Base-by-base conservation (phyloP, 176 grass and related monocot species). In the Phoenix dactylifera region DNA sequence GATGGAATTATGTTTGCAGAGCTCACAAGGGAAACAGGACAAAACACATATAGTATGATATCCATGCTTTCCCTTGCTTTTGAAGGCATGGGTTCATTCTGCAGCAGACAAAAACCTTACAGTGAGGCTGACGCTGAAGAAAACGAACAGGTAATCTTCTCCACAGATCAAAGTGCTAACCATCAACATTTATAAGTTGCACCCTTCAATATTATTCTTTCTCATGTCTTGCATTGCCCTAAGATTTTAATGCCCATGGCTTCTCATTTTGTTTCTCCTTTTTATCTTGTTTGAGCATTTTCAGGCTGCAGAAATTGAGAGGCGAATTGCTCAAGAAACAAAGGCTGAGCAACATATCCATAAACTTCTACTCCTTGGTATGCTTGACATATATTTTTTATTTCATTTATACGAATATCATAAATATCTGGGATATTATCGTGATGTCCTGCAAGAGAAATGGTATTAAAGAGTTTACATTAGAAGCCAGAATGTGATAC, bases 341-440 rank as follows among this genome's bases (percentile, higher is more conserved):
- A 97, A 88, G 65, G 84, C 92, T 50, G 92, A 97, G 14, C 87
- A 97, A 32, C 92, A 97, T 75, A 82, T 91, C 74, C 81, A 88
- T 78, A 97, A 90, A 74, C 87, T 97, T 52, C 58, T 91, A 63
- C 84, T 97, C 67, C 93, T 91, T 55, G 93, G 93, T 97, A 91
- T 59, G 67, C 22, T 39, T 44, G 35, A 44, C 35, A 44, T 44
- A 3, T 44, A 44, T 44, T 12, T 35, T 44, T 44, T 44, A 14
- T 44, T 12, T 44, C 9, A 14, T 44, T 2, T 44, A 14, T 44
- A 14, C 35, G 12, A 44, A 44, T 44, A 44, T 44, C 35, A 44
- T 44, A 1, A 12, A 44, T 44, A 44, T 44, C 35, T 12, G 10
- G 35, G 10, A 44, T 14, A 12, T 44, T 44, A 44, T 12, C 3